phyloP scores from a whole-genome alignment of 1,284 basidiomycete genomes.

The Xanthoconium separans region DNA sequence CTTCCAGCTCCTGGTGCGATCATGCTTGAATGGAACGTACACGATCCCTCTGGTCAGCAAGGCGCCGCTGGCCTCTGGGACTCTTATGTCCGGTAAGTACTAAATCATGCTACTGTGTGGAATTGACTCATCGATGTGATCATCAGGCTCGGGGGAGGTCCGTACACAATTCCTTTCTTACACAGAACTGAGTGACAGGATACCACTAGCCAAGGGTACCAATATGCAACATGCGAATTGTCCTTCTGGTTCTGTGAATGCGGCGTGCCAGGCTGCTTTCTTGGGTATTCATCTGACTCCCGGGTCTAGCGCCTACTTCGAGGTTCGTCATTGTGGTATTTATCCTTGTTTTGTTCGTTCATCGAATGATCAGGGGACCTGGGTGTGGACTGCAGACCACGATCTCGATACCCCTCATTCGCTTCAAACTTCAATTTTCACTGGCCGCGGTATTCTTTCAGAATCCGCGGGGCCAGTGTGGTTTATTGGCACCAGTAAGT shows the following conservation, averaged over 20 bases:
- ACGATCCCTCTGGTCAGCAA: slow-evolving; percentile 45
- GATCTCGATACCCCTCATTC: slow-evolving; percentile 37
- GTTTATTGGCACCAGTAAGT: slow-evolving; percentile 44
- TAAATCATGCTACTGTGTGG: not conserved
- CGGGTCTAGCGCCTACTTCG: slow-evolving; percentile 48
- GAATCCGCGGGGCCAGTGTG: slow-evolving; percentile 52
- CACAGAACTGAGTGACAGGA: not conserved
- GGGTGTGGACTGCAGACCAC: slow-evolving; percentile 63
- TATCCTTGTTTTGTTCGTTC: not conserved
- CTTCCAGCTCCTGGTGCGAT: slow-evolving; percentile 51
- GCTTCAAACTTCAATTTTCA: slow-evolving; percentile 42
- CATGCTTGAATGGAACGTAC: slow-evolving; percentile 60
- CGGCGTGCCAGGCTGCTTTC: slow-evolving; percentile 48
- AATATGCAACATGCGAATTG: slow-evolving; percentile 42
- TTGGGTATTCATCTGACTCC: slow-evolving; percentile 51
- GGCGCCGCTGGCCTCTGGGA: slow-evolving; percentile 59
- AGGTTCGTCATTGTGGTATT: slow-evolving; percentile 28
- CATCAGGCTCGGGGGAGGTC: slow-evolving; percentile 35
- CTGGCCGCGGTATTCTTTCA: slow-evolving; percentile 55
- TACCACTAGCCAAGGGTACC: slow-evolving; percentile 38
- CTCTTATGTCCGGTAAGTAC: slow-evolving; percentile 38
- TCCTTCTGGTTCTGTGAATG: slow-evolving; percentile 29
- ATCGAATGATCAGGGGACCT: slow-evolving; percentile 38
- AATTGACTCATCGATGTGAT: not conserved
- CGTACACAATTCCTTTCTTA: not conserved